Conservation (phyloP, 208 protist species). For the Acanthamoeba royreba region DNA sequence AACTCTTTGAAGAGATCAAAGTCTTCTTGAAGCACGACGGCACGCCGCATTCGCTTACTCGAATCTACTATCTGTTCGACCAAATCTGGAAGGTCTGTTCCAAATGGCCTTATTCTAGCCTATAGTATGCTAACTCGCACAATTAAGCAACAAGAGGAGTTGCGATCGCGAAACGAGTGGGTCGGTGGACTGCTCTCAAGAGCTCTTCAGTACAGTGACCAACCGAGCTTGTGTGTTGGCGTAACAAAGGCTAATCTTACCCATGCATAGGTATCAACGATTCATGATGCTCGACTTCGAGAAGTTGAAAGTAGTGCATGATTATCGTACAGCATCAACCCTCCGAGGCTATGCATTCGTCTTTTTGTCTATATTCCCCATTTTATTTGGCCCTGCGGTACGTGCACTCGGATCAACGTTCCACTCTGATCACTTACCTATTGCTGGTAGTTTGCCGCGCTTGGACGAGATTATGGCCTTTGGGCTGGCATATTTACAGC, state of each 20-base stretch:
- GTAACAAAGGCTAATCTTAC: background rate
- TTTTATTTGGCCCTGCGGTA: slow-evolving; percentile 11
- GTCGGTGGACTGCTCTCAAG: background rate
- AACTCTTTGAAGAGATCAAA: background rate
- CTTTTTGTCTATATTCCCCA: background rate
- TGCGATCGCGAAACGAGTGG: background rate
- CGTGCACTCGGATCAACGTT: background rate
- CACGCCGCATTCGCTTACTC: background rate
- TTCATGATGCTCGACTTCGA: slow-evolving; percentile 41
- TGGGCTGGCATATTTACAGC: slow-evolving; percentile 3
- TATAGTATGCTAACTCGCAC: background rate
- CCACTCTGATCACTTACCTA: background rate
- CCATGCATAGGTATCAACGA: background rate
- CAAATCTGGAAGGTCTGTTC: background rate
- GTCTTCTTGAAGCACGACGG: background rate
- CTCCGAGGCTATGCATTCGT: background rate
- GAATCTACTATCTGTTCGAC: background rate
- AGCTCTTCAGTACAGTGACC: background rate
- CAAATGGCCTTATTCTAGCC: background rate
- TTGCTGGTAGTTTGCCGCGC: background rate
- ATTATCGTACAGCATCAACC: background rate
- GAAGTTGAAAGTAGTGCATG: background rate
- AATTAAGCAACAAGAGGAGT: background rate
- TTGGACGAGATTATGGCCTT: background rate
- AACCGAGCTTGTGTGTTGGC: background rate